phyloP scores from a whole-genome alignment of 2,329 filamentous ascomycete genomes.

The Harringtonia aguacate region DNA sequence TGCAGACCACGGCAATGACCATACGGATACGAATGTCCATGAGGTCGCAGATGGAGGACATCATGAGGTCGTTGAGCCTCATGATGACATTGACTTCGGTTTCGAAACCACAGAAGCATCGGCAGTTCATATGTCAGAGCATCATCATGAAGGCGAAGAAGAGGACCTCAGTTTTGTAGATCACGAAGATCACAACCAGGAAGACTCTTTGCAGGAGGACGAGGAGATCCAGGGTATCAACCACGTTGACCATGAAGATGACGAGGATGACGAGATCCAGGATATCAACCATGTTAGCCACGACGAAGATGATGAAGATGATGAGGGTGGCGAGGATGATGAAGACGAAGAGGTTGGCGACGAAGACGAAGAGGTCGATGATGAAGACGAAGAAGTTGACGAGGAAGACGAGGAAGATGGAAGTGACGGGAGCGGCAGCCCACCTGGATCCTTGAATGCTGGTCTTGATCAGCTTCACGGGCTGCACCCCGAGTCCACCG shows the following conservation, averaged over 20 bases:
- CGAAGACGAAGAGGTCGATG: slow-evolving; percentile 1
- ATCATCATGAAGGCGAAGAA: slow-evolving; percentile 4
- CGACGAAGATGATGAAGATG: too few relatives aligned
- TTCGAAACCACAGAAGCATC: slow-evolving; percentile 4
- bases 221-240: too few relatives aligned
- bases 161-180: not conserved
- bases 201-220: too few relatives aligned
- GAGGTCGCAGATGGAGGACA: not conserved
- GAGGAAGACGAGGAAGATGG: slow-evolving; percentile 5
- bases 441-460: slow-evolving; percentile 3
- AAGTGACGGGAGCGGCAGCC: slow-evolving; percentile 14
- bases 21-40: not conserved
- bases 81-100: slow-evolving; percentile 7
- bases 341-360: not conserved
- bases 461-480: slow-evolving; percentile 5
- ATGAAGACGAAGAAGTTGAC: not conserved
- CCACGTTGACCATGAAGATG: too few relatives aligned
- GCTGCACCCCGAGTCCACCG: slow-evolving; percentile 6
- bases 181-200: too few relatives aligned
- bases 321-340: not conserved
- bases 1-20: not conserved
- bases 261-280: too few relatives aligned
- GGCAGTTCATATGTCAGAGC: not conserved
- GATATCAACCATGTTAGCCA: too few relatives aligned
- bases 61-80: not conserved